Evolutionary conservation across 2,329 filamentous ascomycete genomes (phyloP), one percentile per base, ranked within the genome.

Genomic region (Sporothrix pallida): DNA sequence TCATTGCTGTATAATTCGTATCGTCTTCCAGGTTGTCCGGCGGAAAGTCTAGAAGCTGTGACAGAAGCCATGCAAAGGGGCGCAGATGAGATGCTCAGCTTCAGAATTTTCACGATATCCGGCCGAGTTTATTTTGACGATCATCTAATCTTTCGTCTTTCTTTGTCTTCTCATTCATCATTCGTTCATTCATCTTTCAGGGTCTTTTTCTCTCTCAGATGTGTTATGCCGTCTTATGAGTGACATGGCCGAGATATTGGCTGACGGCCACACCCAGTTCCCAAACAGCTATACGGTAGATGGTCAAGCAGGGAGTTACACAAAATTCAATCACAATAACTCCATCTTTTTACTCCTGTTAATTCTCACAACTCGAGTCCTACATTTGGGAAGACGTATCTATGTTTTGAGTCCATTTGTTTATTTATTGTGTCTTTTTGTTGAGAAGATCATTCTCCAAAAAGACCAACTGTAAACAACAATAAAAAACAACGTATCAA

Each of bases 71-170:
- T 9, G n/a, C 10, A 58, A 13, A 26, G 23, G 42, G 17, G 20
- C 7, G 42, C 13, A 58, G 5, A 50, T 50, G 31, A 37, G 31
- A 37, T 37, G 31, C 31, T 37, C 31, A 37, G 31, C 31, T 37
- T 37, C 31, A 12, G 56, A 17, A 37, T 26, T 12, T 60, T 37
- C 26, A 60, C 56, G 13, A 37, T n/a, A 15, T 15, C 20, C 4
- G 62, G 0, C 54, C 26, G 9, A 65, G 42, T 12, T 48, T 26
- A 20, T 9, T 42, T 48, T 71, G 69, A 23, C 42, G 37, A 48
- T 50, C 54, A 60, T 50, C 69, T 9, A 71, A 48, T 56, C 20
- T 50, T 70, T 56, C 65, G 65, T 52, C 65, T 6, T 17, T 17
- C 26, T 63, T 15, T 20, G 8, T 67, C 42, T 26, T 12, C 20